Conservation (phyloP, 139 green algal genomes). For the Tetraselmis striata region DNA sequence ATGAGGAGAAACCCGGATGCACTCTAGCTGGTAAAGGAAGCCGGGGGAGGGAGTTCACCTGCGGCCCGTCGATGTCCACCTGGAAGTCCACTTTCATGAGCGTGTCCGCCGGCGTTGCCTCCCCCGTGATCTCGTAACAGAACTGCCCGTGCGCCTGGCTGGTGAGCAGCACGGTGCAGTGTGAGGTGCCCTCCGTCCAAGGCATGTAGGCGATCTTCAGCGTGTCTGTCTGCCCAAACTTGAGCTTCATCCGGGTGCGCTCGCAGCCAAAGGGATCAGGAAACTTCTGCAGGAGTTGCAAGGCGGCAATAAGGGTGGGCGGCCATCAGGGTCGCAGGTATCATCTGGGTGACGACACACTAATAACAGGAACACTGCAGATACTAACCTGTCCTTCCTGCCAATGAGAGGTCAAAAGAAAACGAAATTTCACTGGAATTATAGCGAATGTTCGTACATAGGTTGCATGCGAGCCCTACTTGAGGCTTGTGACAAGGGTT, state of each 20-base stretch:
- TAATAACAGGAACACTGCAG: too few relatives aligned
- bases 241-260: slow-evolving; percentile 42
- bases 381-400: too few relatives aligned
- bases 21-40: too few relatives aligned
- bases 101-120: slow-evolving; percentile 39
- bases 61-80: slow-evolving; percentile 5
- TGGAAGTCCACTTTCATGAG: slow-evolving; percentile 34
- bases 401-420: too few relatives aligned
- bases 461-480: too few relatives aligned
- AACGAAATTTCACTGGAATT: too few relatives aligned
- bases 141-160: slow-evolving; percentile 47
- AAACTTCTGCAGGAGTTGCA: slow-evolving; percentile 28
- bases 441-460: too few relatives aligned
- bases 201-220: slow-evolving; percentile 62
- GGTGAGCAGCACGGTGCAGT: slow-evolving; percentile 46
- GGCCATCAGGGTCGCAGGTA: too few relatives aligned
- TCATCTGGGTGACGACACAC: too few relatives aligned
- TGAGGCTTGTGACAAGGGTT: too few relatives aligned
- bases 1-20: too few relatives aligned
- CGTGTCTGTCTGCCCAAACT: slow-evolving; percentile 29
- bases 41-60: too few relatives aligned
- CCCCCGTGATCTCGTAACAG: slow-evolving; percentile 54
- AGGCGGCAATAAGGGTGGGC: background rate
- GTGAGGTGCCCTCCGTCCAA: slow-evolving; percentile 51
- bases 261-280: slow-evolving; percentile 57